Percentiles rank a stretch among this genome's conserved stretches.
phyloP scores from a whole-genome alignment of 1,284 basidiomycete species.

The Moesziomyces parantarcticus region DNA sequence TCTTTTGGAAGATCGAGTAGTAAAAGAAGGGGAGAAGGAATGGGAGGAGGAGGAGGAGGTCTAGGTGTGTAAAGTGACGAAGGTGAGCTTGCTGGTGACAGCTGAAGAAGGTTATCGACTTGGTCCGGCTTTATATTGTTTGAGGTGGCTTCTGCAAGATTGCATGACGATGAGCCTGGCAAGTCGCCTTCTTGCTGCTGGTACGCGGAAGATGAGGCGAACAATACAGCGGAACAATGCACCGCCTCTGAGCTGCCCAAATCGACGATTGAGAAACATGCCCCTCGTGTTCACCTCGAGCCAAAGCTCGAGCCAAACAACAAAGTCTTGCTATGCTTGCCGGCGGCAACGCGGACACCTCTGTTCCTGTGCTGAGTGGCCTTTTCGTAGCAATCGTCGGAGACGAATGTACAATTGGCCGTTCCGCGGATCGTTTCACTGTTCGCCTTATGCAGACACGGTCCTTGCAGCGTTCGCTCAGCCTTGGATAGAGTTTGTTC shows the following conservation, averaged over 20 bases:
- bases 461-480: not conserved
- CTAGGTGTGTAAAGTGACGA: not conserved
- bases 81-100: not conserved
- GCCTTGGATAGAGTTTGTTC: not conserved
- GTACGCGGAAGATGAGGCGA: too few relatives aligned
- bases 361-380: too few relatives aligned
- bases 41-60: not conserved
- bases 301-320: not conserved
- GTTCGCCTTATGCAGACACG: not conserved
- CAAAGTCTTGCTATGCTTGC: not conserved
- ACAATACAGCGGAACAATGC: too few relatives aligned
- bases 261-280: not conserved
- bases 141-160: too few relatives aligned
- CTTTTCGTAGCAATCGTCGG: too few relatives aligned
- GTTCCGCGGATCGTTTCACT: not conserved
- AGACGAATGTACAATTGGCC: not conserved
- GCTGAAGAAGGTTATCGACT: too few relatives aligned
- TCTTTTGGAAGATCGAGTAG: slow-evolving; percentile 3
- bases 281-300: not conserved
- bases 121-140: too few relatives aligned
- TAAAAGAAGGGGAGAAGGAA: not conserved
- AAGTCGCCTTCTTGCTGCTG: too few relatives aligned
- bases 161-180: too few relatives aligned
- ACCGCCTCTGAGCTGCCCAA: not conserved
- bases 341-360: not conserved